Evolutionary conservation across 2,329 filamentous ascomycete genomes (phyloP), one percentile per base, ranked within the genome.

Genomic region (Penicillium vulpinum): DNA sequence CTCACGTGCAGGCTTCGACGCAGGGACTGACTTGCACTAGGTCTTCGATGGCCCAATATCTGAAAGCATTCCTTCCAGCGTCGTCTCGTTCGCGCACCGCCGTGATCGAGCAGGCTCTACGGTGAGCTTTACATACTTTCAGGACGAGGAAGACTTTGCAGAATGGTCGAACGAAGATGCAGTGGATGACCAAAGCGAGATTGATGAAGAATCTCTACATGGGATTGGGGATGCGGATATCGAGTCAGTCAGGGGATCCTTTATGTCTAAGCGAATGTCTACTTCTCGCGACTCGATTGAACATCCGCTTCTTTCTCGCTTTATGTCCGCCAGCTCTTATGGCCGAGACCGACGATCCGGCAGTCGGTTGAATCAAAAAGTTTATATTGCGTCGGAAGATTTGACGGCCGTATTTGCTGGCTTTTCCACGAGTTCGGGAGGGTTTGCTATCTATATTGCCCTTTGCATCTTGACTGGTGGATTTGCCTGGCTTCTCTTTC

Each of bases 311-410:
- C 81, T 97, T 43, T 82, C 91, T 48, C 84, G 89, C 60, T 85
- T 85, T 58, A 85, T 88, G 59, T 95, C 90, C 63, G 81, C 80
- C 28, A 83, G 83, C 51, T 94, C 91, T 13, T 83, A 87, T 61
- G 82, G 80, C 29, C 91, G 89, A 67, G 81, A 82, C 29, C 77
- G 78, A 60, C 84, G 83, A 48, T 79, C 78, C 39, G 84, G 83
- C 11, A 85, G 85, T 40, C 85, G 90, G 56, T 80, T 84, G 28
- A 95, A 84, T 67, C 94, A 99, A 74, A 97, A 97, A 77, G 83
- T 97, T 24, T 94, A 97, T 74, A 92, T 99, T 75, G 81, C 87
- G 57, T 96, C 91, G 40, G 94, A 99, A 74, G 94, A 99, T 73
- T 80, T 99, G 62, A 97, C 92, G 1, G 92, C 97, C 66, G 93